Conservation (phyloP, 2,329 filamentous ascomycete genomes). For the Talaromyces islandicus region DNA sequence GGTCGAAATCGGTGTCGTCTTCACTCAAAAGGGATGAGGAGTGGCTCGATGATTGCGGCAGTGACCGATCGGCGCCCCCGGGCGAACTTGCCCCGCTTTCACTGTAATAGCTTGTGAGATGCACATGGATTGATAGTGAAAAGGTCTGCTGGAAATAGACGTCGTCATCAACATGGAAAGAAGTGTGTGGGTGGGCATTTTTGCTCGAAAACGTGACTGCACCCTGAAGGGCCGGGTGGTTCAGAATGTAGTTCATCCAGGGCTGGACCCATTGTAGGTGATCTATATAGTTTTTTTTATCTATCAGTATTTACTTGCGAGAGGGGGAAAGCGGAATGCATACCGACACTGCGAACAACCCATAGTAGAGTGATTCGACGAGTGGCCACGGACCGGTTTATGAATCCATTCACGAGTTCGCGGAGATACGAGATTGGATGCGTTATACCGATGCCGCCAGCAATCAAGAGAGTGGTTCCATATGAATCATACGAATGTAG, state of each 20-base stretch:
- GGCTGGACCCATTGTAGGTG: conserved; percentile 81
- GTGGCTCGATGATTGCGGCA: background rate
- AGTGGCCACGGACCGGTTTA: conserved; percentile 64
- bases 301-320: conserved; percentile 40
- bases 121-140: conserved; percentile 53
- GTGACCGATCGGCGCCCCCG: background rate
- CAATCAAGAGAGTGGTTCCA: conserved; percentile 78
- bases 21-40: background rate
- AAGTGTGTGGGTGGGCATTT: conserved; percentile 58
- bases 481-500: conserved; percentile 79
- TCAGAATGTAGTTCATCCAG: conserved; percentile 52
- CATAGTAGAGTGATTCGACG: conserved; percentile 73
- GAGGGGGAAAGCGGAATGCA: background rate
- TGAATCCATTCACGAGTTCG: conserved; percentile 61
- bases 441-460: conserved; percentile 86
- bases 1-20: background rate
- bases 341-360: conserved; percentile 29
- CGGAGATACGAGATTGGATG: conserved; percentile 80
- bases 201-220: conserved; percentile 4
- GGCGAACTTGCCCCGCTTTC: background rate
- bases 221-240: conserved; percentile 7
- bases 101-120: conserved; percentile 10
- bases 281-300: conserved; percentile 49
- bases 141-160: conserved; percentile 65
- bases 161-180: conserved; percentile 22